Evolutionary conservation across 1,284 basidiomycete genomes (phyloP), one percentile per base, ranked within the genome.

Genomic region (Apiotrichum siamense): DNA sequence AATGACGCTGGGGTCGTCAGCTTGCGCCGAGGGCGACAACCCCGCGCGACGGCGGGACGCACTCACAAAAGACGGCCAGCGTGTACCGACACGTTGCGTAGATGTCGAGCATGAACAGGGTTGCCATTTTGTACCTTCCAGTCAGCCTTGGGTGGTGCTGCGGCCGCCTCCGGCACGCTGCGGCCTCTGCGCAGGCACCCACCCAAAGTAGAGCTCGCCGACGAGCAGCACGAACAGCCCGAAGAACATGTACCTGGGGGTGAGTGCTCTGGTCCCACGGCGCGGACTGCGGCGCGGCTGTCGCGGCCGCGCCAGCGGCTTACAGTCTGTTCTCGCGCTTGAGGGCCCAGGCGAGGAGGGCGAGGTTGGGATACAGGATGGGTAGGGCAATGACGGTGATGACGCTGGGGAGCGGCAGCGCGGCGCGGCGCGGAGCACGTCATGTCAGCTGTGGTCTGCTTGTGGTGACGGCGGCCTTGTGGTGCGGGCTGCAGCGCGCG

Each of bases 331-430:
- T 61, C 50, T 69, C 65, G 18, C 40, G 46, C 25, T 57, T 37
- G 23, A 66, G 33, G 9, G 64, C 63, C 61, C 62, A 67, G 2
- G 54, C 42, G 7, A 93, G 79, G 24, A 90, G 77, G 40, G 90
- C 64, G 29, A 90, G 74, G 2, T 87, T 39, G 26, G 50, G 50
- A 21, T 52, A 52, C 29, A 49, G 88, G 49, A 91, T 66, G 6
- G 90, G 90, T 0, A 92, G 75, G 2, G 89, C 89, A 6, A 86
- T 84, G 64, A 85, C 83, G 26, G 90, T 93, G 58, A 91, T 80
- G 64, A 86, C 86, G 70, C 82, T 90, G 70, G 87, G 17, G 35
- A n/a, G n/a, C n/a, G n/a, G n/a, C n/a, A n/a, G n/a, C n/a, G n/a
- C n/a, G n/a, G n/a, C n/a, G n/a, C n/a, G n/a, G n/a, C n/a, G n/a